phyloP scores from a whole-genome alignment of 371 early-diverging fungal species.

The Lichtheimia ramosa region DNA sequence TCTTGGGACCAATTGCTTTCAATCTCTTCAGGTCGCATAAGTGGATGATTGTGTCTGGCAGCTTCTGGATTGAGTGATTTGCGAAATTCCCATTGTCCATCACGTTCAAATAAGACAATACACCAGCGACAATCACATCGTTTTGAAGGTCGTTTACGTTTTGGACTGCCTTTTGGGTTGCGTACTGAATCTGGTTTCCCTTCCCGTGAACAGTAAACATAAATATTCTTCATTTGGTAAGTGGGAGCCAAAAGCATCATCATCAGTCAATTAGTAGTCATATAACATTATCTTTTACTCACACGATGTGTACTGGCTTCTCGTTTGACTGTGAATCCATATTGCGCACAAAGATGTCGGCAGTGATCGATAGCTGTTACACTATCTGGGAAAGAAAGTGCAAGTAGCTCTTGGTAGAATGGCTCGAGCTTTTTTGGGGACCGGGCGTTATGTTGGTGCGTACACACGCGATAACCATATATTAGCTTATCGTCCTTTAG shows the following conservation, averaged over 20 bases:
- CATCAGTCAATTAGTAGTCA: background rate
- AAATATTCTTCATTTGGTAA: conserved; percentile 49
- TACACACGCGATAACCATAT: background rate
- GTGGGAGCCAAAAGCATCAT: background rate
- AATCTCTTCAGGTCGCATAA: conserved; percentile 54
- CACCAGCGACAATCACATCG: conserved; percentile 61
- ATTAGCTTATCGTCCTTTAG: background rate
- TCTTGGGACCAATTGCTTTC: conserved; percentile 56
- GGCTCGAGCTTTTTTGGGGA: conserved; percentile 10
- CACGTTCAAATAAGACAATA: conserved; percentile 52
- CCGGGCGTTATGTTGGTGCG: too few species aligned
- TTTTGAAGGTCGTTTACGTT: conserved; percentile 50
- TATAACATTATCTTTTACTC: background rate
- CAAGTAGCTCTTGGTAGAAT: conserved; percentile 10
- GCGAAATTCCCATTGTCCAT: conserved; percentile 56
- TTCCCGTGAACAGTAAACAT: conserved; percentile 57
- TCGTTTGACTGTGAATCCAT: conserved; percentile 36
- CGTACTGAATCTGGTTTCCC: conserved; percentile 54
- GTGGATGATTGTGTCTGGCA: conserved; percentile 57
- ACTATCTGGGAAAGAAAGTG: conserved; percentile 22
- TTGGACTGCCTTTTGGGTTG: conserved; percentile 39
- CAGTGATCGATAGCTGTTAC: conserved; percentile 35
- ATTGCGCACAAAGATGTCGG: conserved; percentile 29
- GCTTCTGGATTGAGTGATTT: conserved; percentile 61
- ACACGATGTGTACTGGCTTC: conserved; percentile 20